Conservation (phyloP, 257 asterid species). For the Oldenlandia corymbosa region DNA sequence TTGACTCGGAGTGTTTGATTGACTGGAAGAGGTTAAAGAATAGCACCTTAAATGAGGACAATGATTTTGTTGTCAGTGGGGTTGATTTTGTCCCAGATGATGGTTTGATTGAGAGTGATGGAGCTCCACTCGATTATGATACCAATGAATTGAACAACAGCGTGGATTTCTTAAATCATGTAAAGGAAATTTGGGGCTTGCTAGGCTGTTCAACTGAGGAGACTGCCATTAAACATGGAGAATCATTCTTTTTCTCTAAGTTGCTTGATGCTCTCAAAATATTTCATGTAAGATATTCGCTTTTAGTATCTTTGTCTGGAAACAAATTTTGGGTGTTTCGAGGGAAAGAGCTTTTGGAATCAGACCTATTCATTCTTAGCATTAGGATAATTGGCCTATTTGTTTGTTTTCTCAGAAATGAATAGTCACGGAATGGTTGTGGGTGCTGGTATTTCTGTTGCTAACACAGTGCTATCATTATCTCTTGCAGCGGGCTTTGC, state of each 20-base stretch:
- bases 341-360: background rate
- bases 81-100: conserved; percentile 40
- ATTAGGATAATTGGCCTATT: background rate
- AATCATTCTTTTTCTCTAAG: conserved; percentile 62
- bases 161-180: conserved; percentile 28
- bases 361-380: background rate
- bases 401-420: background rate
- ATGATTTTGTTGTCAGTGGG: conserved; percentile 65
- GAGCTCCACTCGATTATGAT: conserved; percentile 31
- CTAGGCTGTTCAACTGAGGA: conserved; percentile 24
- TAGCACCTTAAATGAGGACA: conserved; percentile 37
- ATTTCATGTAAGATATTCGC: conserved; percentile 55
- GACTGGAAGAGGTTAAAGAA: conserved; percentile 57
- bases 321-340: conserved; percentile 7
- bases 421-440: background rate
- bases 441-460: conserved; percentile 1
- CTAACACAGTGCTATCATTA: conserved; percentile 24
- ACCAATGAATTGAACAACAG: conserved; percentile 36
- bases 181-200: conserved; percentile 56
- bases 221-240: conserved; percentile 35
- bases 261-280: conserved; percentile 60
- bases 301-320: conserved; percentile 12
- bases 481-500: conserved; percentile 73
- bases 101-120: conserved; percentile 32
- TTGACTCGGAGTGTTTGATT: conserved; percentile 25